Conservation (phyloP, 176 grass and related monocot genomes). For the maize (Zea mays) region Zm-B73-REFERENCE-NAM-5.0 NC_050102.1:25633001-25633500, state of each 20-base stretch:
- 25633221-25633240: conserved; percentile 55
- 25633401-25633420: conserved; percentile 66
- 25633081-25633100: conserved; percentile 3
- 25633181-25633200: conserved; percentile 72
- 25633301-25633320: conserved; percentile 68
- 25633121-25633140: conserved; percentile 67
- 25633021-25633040: conserved; percentile 15
- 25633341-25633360: conserved; percentile 65
- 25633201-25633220: conserved; percentile 84
- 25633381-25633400: conserved; percentile 44
- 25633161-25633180: conserved; percentile 56
- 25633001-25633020: background rate
- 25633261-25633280: conserved; percentile 58
- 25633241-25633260: conserved; percentile 74
- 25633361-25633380: conserved; percentile 74
- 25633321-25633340: conserved; percentile 63
- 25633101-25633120: conserved; percentile 57
- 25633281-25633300: conserved; percentile 73
- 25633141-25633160: conserved; percentile 83
- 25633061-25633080: conserved; percentile 10
- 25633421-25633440: conserved; percentile 67
- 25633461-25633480: conserved; percentile 67
- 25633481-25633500: conserved; percentile 56
- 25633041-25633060: conserved; percentile 20
- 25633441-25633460: conserved; percentile 63